Base-by-base conservation (phyloP, 1,139 yeast species). In the Debaryomycetaceae sp. region DNA sequence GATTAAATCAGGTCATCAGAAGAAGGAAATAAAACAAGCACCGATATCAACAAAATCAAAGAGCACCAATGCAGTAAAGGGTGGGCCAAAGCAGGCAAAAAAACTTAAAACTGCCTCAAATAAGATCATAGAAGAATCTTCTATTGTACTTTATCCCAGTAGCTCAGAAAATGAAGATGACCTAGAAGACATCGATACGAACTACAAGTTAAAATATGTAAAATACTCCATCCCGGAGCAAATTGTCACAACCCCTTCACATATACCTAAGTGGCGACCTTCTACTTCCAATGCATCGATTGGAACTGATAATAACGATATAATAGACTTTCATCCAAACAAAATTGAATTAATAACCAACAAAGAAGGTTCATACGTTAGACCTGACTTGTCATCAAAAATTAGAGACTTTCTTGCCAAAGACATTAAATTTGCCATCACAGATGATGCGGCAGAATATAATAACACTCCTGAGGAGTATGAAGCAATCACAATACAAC, bases 161-260 rank as follows among this genome's bases (percentile, higher is more conserved):
- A 41, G 41, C 6, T 47, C 44, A 11, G 46, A 43, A 34, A 46
- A 42, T 36, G 34, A 31, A 6, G 37, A 36, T 33, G 47, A 42
- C 5, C 49, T 44, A 5, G 47, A 40, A 6, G 45, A 48, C 9
- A 44, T 42, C 4, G 48, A 48, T 30, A 56, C 69, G 48, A 56
- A 49, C 45, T 56, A 59, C 42, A 67, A 61, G 39, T 38, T 69
- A 13, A 61, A 83, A 13, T 68, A 66, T 7, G 51, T 86, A 16
- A 73, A 67, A 31, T 70, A 70, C 36, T 55, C 75, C 2, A 65
- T 79, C 5, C 85, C 88, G 1, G 71, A 73, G 8, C 84, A 83
- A 19, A 61, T 78, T 6, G 72, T 87, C 5, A 83, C 95, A 0
- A 91, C 88, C 55, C 97, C 97, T 2, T 73, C 79, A 4, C 95